phyloP scores from a whole-genome alignment of 768 basidiomycete species.

The Mrakia frigida region DNA sequence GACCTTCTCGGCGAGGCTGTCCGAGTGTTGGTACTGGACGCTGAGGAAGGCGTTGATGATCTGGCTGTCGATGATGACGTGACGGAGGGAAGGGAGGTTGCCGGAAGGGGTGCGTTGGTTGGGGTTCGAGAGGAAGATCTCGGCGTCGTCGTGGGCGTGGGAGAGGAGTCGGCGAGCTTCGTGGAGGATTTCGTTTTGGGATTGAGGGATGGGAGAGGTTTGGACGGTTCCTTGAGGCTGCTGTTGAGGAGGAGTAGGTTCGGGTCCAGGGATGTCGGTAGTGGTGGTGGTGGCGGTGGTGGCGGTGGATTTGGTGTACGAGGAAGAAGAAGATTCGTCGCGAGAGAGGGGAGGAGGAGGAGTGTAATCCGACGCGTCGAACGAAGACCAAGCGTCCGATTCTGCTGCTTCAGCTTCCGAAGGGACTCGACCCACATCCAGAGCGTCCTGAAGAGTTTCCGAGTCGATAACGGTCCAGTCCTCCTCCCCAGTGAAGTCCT shows the following conservation, averaged over 20 bases:
- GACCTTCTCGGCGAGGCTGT: slow-evolving; percentile 49
- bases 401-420: slow-evolving; percentile 13
- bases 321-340: slow-evolving; percentile 29
- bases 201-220: slow-evolving; percentile 35
- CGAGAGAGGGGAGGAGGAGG: slow-evolving; percentile 28
- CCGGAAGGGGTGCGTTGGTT: slow-evolving; percentile 8
- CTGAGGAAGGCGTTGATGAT: slow-evolving; percentile 77
- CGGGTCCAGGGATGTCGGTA: slow-evolving; percentile 5
- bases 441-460: not conserved
- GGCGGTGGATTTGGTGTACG: too few species aligned
- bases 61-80: slow-evolving; percentile 57
- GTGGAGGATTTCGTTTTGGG: slow-evolving; percentile 31
- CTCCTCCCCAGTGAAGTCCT: slow-evolving; percentile 12
- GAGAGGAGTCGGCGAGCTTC: slow-evolving; percentile 35
- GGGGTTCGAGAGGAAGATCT: slow-evolving; percentile 3
- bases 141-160: slow-evolving; percentile 14
- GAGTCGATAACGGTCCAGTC: slow-evolving; percentile 14
- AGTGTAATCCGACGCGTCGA: slow-evolving; percentile 24
- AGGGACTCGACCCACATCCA: slow-evolving; percentile 37
- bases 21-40: slow-evolving; percentile 60
- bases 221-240: slow-evolving; percentile 13
- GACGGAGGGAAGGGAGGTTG: slow-evolving; percentile 50
- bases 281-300: not conserved
- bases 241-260: not conserved
- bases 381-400: not conserved